Base-by-base conservation (phyloP, 345 rosid species). In the Arabidopsis thaliana region DNA sequence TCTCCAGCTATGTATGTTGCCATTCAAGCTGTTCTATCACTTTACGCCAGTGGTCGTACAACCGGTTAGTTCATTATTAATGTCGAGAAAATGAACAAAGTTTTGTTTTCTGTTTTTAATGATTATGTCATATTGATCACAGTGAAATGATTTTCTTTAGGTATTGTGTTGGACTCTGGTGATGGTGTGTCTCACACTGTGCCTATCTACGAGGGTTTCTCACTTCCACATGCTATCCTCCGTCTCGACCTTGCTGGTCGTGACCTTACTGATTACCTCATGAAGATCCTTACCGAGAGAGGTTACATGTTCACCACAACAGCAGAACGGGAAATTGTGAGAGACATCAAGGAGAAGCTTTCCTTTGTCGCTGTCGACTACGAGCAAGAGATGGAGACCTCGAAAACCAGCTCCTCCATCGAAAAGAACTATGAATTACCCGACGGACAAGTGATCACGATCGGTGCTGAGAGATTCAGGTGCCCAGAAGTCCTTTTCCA, bases 401-500 rank as follows among this genome's bases (percentile, higher is more conserved):
- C 95, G 53, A 91, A 87, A 74, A 77, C 90, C 60, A 83, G 90
- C 84, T 87, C 91, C 4, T 11, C 93, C 1, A 90, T 91, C 6
- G 88, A 91, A 81, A 89, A 87, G 86, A 87, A 87, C 90, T 89
- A 87, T 37, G 95, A 89, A 45, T 78, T 91, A 69, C 97, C 94
- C 0, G 92, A 90, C 42, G 93, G 93, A 32, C 93, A 88, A 83
- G 90, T 90, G 12, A 91, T 91, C 77, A 91, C 97, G 52, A 91
- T 91, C 8, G 93, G 97, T 33, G 87, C 91, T 7, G 95, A 89
- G 79, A 85, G 97, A 14, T 91, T 87, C 85, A 73, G 95, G 12
- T 91, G 97, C 71, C 93, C 93, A 1, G 95, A 91, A 80, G 95
- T 87, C 66, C 87, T 91, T 44, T 89, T 80, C 93, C 95, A 91